Evolutionary conservation across 2,329 filamentous ascomycete genomes (phyloP).

Genomic region (Phoma sp.): DNA sequence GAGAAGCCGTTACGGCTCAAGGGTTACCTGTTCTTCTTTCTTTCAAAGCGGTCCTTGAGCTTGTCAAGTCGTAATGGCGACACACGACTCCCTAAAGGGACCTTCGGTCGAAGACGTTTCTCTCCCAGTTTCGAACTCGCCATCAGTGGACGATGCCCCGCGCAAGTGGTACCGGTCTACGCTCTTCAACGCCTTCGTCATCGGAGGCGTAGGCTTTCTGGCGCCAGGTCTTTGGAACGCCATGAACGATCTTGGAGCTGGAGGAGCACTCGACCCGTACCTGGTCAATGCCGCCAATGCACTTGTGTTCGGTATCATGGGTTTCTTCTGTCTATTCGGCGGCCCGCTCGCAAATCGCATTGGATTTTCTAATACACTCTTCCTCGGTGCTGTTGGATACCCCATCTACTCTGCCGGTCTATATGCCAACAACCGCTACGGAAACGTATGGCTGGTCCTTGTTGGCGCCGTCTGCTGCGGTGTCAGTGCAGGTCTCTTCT

Average conservation of each 20-base stretch:
- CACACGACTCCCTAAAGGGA: slow-evolving; percentile 12
- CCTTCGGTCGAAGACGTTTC: slow-evolving; percentile 19
- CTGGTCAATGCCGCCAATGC: slow-evolving; percentile 62
- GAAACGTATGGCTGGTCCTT: slow-evolving; percentile 60
- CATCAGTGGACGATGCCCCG: slow-evolving; percentile 8
- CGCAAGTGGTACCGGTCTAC: slow-evolving; percentile 58
- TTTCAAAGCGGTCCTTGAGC: background rate
- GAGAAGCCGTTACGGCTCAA: background rate
- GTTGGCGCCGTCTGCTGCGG: slow-evolving; percentile 58
- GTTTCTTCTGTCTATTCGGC: slow-evolving; percentile 56
- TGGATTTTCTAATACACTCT: slow-evolving; percentile 55
- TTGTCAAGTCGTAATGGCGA: slow-evolving; percentile 12
- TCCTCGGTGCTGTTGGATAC: slow-evolving; percentile 56
- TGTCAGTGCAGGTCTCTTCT: slow-evolving; percentile 58
- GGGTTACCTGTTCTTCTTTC: background rate
- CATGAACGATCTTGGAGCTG: slow-evolving; percentile 61
- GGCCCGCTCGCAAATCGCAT: slow-evolving; percentile 59
- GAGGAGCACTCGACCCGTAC: slow-evolving; percentile 59
- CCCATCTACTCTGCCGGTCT: slow-evolving; percentile 53
- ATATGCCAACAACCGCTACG: slow-evolving; percentile 59
- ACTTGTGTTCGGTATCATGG: slow-evolving; percentile 57
- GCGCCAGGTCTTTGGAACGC: slow-evolving; percentile 63
- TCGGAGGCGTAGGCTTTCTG: slow-evolving; percentile 60
- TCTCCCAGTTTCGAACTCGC: slow-evolving; percentile 12
- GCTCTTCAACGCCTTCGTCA: slow-evolving; percentile 61